phyloP scores from a whole-genome alignment of 1,139 yeast species.

The Geotrichum cucujoidarum region DNA sequence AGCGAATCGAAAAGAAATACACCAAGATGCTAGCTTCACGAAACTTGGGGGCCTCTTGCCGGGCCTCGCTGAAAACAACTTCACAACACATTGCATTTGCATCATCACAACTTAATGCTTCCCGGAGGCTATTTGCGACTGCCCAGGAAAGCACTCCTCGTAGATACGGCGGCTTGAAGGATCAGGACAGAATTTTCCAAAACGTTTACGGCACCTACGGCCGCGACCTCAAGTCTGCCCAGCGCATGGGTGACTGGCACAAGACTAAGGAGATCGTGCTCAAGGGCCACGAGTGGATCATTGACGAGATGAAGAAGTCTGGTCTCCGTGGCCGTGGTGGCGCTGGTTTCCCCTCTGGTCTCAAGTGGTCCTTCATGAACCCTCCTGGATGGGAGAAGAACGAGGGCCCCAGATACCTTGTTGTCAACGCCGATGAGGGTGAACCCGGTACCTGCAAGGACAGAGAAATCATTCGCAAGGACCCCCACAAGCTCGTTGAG shows the following conservation, averaged over 20 bases:
- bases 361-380: constrained; percentile 90
- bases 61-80: constrained; percentile 14
- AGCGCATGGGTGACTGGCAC: constrained; percentile 84
- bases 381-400: constrained; percentile 94
- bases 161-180: constrained; percentile 74
- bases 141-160: constrained; percentile 36
- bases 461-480: constrained; percentile 82
- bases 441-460: constrained; percentile 93
- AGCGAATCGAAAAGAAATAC: too few relatives aligned
- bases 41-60: constrained; percentile 18
- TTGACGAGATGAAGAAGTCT: constrained; percentile 76
- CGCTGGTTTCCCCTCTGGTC: constrained; percentile 87
- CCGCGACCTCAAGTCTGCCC: constrained; percentile 65
- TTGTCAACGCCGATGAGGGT: constrained; percentile 89
- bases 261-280: constrained; percentile 78
- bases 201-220: constrained; percentile 73
- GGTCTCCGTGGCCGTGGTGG: constrained; percentile 91
- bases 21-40: constrained; percentile 16
- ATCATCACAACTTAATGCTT: constrained; percentile 6
- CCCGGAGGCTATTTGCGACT: constrained; percentile 29
- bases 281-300: constrained; percentile 85
- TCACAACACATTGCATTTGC: constrained; percentile 15
- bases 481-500: constrained; percentile 83
- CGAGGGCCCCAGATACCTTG: constrained; percentile 77
- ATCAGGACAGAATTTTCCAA: constrained; percentile 81